Percentiles rank a stretch among this genome's conserved stretches.
These are phyloP conservation scores for Backusella sp. DNA, from an alignment of 192 early-diverging fungal species.

Conservation along the genomic window DNA sequence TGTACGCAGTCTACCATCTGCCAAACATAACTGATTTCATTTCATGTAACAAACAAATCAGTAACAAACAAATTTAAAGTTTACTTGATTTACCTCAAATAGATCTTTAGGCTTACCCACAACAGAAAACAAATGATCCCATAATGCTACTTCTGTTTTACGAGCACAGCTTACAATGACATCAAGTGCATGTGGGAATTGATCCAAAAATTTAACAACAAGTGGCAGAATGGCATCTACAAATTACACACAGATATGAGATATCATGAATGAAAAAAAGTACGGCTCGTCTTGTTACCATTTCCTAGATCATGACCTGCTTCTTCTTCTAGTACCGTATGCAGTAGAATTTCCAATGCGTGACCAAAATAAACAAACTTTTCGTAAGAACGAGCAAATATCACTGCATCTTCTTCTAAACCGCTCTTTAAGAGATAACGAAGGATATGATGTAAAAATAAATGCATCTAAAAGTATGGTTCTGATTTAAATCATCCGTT, in stretches of 20 bases:
- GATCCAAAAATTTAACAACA: slow-evolving; percentile 74
- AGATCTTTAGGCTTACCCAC: slow-evolving; percentile 83
- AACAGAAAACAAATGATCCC: slow-evolving; percentile 84
- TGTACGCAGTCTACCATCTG: slow-evolving; percentile 64
- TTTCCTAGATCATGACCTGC: slow-evolving; percentile 51
- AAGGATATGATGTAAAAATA: slow-evolving; percentile 73
- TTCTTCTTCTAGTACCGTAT: slow-evolving; percentile 85
- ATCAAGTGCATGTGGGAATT: slow-evolving; percentile 80
- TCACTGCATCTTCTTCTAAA: slow-evolving; percentile 60
- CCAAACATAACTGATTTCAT: slow-evolving; percentile 62
- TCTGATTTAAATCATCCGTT: background rate
- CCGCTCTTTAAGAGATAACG: slow-evolving; percentile 55
- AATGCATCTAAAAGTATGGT: slow-evolving; percentile 55
- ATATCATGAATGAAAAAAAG: background rate
- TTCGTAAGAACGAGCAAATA: slow-evolving; percentile 69
- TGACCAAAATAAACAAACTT: slow-evolving; percentile 87
- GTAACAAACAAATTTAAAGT: background rate
- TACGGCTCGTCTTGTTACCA: slow-evolving; percentile 25
- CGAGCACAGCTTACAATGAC: slow-evolving; percentile 94
- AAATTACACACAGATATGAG: background rate
- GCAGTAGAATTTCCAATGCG: slow-evolving; percentile 88
- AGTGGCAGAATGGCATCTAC: slow-evolving; percentile 60
- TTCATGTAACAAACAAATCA: background rate
- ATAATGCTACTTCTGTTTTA: slow-evolving; percentile 93
- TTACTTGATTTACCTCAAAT: slow-evolving; percentile 65